These are phyloP conservation scores for Corynascus novoguineensis DNA, from an alignment of 495 filamentous ascomycete species.

Conservation along the genomic window DNA sequence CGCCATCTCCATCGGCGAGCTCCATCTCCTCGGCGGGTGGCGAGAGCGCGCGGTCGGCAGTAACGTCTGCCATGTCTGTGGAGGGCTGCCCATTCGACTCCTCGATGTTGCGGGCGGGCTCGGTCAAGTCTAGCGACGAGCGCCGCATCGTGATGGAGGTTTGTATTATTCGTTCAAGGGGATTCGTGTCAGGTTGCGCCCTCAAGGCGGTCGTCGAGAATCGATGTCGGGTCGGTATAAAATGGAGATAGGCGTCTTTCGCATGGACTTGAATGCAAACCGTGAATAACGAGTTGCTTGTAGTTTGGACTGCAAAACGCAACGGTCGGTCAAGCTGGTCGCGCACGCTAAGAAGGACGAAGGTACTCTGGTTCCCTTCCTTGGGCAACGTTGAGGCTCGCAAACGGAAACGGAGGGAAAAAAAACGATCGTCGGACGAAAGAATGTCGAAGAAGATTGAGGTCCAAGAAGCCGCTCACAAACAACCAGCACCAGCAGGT, in stretches of 20 bases:
- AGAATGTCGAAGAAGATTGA: conserved; percentile 6
- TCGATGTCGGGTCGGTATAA: conserved; percentile 3
- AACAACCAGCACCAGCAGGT: conserved; percentile 1
- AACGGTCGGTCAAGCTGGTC: background rate
- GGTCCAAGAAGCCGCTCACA: background rate
- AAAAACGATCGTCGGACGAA: conserved; percentile 1
- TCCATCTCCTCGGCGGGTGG: conserved; percentile 35
- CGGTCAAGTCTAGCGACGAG: conserved; percentile 39
- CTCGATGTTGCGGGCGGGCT: conserved; percentile 41
- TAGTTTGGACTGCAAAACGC: background rate
- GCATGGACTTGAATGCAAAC: conserved; percentile 9
- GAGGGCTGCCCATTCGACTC: conserved; percentile 39
- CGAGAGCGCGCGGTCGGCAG: conserved; percentile 32
- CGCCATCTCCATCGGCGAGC: conserved; percentile 21
- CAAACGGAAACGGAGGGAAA: background rate
- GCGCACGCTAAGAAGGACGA: background rate
- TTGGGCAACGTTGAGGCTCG: background rate
- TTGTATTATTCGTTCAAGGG: background rate
- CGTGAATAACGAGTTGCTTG: too few relatives aligned
- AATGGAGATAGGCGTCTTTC: conserved; percentile 5
- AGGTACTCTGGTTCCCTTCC: too few relatives aligned
- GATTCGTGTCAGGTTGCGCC: background rate
- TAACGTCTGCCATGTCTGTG: conserved; percentile 27
- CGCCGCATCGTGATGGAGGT: conserved; percentile 35
- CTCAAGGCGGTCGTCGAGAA: conserved; percentile 4